phyloP scores from a whole-genome alignment of 306 rosid genomes.

The Urtica urens region DNA sequence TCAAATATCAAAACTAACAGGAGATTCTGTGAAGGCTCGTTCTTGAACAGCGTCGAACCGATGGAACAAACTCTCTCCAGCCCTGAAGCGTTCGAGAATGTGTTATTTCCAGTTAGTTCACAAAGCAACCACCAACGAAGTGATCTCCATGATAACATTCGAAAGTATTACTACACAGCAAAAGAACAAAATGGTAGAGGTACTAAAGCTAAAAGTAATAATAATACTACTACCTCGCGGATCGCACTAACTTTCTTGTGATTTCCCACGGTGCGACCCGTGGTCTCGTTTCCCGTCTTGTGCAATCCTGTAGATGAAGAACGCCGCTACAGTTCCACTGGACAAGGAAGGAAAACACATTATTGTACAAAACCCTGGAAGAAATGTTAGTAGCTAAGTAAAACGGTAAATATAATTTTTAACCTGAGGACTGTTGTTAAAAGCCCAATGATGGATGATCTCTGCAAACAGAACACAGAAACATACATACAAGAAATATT shows the following conservation, averaged over 20 bases:
- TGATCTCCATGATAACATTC: no score
- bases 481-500: constrained; percentile 16
- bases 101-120: no score
- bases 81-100: no score
- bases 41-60: no score
- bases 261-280: constrained; percentile 34
- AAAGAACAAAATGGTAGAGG: no score
- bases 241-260: constrained; percentile 26
- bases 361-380: not conserved
- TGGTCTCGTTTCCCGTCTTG: constrained; percentile 31
- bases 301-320: constrained; percentile 49
- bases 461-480: constrained; percentile 45
- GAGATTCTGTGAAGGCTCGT: no score
- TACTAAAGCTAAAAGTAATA: no score
- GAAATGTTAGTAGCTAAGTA: not conserved
- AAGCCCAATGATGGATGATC: constrained; percentile 28
- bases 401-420: constrained; percentile 13
- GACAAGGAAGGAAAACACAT: constrained; percentile 16
- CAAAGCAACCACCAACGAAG: no score
- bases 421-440: constrained; percentile 73
- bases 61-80: no score
- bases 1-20: no score
- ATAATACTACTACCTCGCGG: not conserved
- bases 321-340: constrained; percentile 65
- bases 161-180: no score